phyloP scores from a whole-genome alignment of 495 filamentous ascomycete species.

The Ramalina intermedia region DNA sequence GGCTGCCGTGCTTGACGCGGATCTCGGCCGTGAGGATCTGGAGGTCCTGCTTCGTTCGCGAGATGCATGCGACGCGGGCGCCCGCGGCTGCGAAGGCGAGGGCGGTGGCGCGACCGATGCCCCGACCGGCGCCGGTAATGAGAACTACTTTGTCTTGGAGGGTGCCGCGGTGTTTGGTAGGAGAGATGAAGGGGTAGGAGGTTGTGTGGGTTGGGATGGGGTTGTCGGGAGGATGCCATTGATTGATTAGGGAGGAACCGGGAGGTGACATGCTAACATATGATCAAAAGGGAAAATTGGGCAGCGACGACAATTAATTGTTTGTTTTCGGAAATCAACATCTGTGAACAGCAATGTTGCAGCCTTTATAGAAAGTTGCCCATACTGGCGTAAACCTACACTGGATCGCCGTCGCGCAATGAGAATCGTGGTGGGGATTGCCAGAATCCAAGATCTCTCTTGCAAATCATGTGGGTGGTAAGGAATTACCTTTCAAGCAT shows the following conservation, averaged over 20 bases:
- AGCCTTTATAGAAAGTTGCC: too few relatives aligned
- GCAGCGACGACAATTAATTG: too few relatives aligned
- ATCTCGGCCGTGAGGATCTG: slow-evolving; percentile 6
- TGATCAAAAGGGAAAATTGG: too few relatives aligned
- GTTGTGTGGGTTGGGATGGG: not conserved
- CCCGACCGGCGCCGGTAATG: slow-evolving; percentile 54
- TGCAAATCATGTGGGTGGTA: too few relatives aligned
- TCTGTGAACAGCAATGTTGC: too few relatives aligned
- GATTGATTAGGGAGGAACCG: not conserved
- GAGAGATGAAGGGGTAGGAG: slow-evolving; percentile 17
- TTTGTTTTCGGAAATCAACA: too few relatives aligned
- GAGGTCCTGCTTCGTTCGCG: slow-evolving; percentile 8
- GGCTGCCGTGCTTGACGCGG: not conserved
- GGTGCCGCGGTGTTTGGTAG: slow-evolving; percentile 22
- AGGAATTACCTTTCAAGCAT: too few relatives aligned
- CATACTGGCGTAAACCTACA: too few relatives aligned
- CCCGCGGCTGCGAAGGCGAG: slow-evolving; percentile 52
- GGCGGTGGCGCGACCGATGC: slow-evolving; percentile 56
- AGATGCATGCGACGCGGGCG: slow-evolving; percentile 44
- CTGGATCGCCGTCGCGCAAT: too few relatives aligned
- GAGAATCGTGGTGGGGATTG: too few relatives aligned
- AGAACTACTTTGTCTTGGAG: slow-evolving; percentile 54
- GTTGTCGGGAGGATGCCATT: not conserved
- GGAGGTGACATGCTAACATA: too few relatives aligned
- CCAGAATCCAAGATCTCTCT: too few relatives aligned